Percentiles rank a stretch among this genome's conserved stretches.
These are phyloP conservation scores for Cladosporium cucumerinum DNA, from an alignment of 2,329 filamentous ascomycete species.

Conservation along the genomic window DNA sequence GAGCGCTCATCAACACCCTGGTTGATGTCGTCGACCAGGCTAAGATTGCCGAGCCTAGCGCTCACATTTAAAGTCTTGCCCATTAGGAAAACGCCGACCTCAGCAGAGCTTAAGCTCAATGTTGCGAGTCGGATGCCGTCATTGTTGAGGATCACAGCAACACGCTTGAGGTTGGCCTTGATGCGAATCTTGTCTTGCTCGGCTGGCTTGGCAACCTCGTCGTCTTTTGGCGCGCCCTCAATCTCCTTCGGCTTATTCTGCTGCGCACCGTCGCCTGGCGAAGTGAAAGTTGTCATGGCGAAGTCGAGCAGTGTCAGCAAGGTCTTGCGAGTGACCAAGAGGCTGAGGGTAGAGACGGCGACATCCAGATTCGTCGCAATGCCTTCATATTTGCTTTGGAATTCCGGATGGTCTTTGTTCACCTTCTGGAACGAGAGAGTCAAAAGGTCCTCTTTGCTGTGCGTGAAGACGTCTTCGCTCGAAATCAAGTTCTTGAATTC, in stretches of 20 bases:
- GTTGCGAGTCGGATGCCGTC: slow-evolving; percentile 94
- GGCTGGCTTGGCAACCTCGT: slow-evolving; percentile 33
- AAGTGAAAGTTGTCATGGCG: slow-evolving; percentile 83
- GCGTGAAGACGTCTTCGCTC: slow-evolving; percentile 68
- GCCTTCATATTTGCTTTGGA: slow-evolving; percentile 85
- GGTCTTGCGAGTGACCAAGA: slow-evolving; percentile 90
- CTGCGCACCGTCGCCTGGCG: slow-evolving; percentile 19
- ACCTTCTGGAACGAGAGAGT: slow-evolving; percentile 86
- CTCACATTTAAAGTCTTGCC: slow-evolving; percentile 84
- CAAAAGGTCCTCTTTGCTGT: slow-evolving; percentile 76
- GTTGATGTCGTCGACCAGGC: slow-evolving; percentile 89
- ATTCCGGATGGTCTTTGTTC: slow-evolving; percentile 87
- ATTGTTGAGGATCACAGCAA: slow-evolving; percentile 92
- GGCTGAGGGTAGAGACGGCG: slow-evolving; percentile 88
- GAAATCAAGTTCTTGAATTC: slow-evolving; percentile 99
- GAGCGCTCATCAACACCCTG: slow-evolving; percentile 80
- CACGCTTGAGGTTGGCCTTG: slow-evolving; percentile 89
- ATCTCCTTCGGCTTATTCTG: slow-evolving; percentile 24
- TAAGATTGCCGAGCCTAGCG: slow-evolving; percentile 81
- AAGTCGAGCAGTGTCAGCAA: slow-evolving; percentile 91
- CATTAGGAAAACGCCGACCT: slow-evolving; percentile 83
- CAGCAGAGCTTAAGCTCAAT: slow-evolving; percentile 84
- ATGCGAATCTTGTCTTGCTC: slow-evolving; percentile 79
- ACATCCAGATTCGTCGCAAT: slow-evolving; percentile 92
- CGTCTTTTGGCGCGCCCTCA: slow-evolving; percentile 31